Evolutionary conservation across 2,329 filamentous ascomycete species (phyloP).

Genomic region (Sphaerulina musiva): DNA sequence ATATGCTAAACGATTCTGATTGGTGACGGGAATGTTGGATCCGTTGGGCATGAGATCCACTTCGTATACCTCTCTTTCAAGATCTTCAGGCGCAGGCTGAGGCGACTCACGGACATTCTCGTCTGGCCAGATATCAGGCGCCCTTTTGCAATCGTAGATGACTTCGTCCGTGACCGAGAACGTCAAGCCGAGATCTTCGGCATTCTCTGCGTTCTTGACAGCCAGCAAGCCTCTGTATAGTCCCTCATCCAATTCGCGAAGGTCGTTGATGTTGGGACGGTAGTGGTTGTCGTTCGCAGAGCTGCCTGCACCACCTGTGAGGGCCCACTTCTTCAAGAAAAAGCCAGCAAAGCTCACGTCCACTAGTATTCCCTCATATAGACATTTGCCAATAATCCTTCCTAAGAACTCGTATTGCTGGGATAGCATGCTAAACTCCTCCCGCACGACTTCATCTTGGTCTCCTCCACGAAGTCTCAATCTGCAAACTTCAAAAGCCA

Average conservation of each 20-base stretch:
- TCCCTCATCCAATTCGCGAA: conserved; percentile 83
- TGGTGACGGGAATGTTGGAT: conserved; percentile 71
- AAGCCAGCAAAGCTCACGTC: conserved; percentile 91
- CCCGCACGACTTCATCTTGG: neutral
- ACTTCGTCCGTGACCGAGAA: conserved; percentile 73
- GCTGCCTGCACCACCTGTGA: conserved; percentile 59
- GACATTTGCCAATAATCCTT: conserved; percentile 86
- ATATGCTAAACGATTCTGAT: conserved; percentile 88
- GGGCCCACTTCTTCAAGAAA: conserved; percentile 91
- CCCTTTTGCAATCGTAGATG: conserved; percentile 36
- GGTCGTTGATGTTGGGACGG: conserved; percentile 87
- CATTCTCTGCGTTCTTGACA: conserved; percentile 82
- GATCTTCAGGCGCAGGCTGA: too few species aligned
- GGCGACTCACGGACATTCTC: too few species aligned
- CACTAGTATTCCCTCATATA: conserved; percentile 93
- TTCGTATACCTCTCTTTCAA: conserved; percentile 51
- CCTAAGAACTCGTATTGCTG: conserved; percentile 85
- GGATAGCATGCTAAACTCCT: conserved; percentile 43
- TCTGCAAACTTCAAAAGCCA: conserved; percentile 35
- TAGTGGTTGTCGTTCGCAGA: conserved; percentile 65
- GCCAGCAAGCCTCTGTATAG: conserved; percentile 77
- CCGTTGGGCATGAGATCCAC: conserved; percentile 72
- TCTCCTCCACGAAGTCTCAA: neutral
- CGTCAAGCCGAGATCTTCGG: conserved; percentile 70
- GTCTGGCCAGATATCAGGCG: too few species aligned